Evolutionary conservation across 2,329 filamentous ascomycete species (phyloP).

Genomic region (Lomentospora prolificans): DNA sequence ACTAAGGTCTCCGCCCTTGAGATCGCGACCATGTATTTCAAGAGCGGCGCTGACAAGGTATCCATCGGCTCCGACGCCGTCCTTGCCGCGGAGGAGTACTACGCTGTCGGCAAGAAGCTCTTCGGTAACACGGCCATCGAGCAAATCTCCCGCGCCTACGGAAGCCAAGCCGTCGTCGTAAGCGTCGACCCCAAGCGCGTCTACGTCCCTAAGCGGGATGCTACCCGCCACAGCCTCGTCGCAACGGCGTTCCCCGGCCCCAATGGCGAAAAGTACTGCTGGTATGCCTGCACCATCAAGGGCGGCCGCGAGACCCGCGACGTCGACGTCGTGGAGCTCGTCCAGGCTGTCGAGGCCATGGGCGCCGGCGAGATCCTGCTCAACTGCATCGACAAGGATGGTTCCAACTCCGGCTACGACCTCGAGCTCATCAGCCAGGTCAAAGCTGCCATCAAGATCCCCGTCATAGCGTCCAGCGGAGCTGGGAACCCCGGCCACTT

Average conservation of each 20-base stretch:
- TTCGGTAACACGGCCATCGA: conserved; percentile 86
- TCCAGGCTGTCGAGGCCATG: conserved; percentile 88
- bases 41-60: conserved; percentile 93
- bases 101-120: conserved; percentile 56
- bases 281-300: conserved; percentile 97
- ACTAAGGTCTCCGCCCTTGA: conserved; percentile 81
- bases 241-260: conserved; percentile 61
- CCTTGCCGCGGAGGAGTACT: conserved; percentile 84
- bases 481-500: conserved; percentile 86
- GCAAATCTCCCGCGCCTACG: conserved; percentile 86
- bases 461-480: conserved; percentile 90
- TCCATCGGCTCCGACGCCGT: conserved; percentile 95
- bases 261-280: conserved; percentile 71
- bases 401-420: conserved; percentile 90
- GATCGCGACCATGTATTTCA: conserved; percentile 95
- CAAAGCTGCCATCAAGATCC: conserved; percentile 78
- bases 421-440: conserved; percentile 83
- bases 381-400: conserved; percentile 97
- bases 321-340: conserved; percentile 82
- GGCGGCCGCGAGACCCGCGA: conserved; percentile 91
- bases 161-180: conserved; percentile 93
- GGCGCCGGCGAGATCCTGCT: conserved; percentile 88
- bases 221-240: conserved; percentile 63
- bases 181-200: conserved; percentile 89
- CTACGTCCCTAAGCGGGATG: conserved; percentile 66